Base-by-base conservation (phyloP, 2,329 filamentous ascomycete genomes). In the Beauveria sp. region DNA sequence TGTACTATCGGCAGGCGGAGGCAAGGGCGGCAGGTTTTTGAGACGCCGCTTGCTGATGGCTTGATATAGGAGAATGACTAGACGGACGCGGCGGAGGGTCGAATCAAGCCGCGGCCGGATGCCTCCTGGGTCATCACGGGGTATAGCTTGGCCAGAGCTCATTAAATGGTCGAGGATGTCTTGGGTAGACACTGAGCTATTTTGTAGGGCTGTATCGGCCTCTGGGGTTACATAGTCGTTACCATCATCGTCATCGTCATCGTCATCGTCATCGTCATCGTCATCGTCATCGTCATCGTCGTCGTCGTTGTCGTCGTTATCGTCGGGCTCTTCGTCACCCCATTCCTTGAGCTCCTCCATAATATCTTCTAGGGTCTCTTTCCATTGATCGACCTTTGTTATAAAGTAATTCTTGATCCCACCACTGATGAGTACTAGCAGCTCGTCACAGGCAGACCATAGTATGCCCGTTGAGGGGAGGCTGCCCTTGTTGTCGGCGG, bases 271-370 rank as follows among this genome's bases (percentile, higher is more conserved):
- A 16, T 82, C 81, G 1, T 85, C 86, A 0, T 85, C 85, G 3
- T 85, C 83, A n/a, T n/a, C n/a, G n/a, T n/a, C n/a, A n/a, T n/a
- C n/a, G n/a, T n/a, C n/a, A n/a, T n/a, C n/a, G n/a, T 77, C 72
- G 0, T 81, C 77, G 16, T 82, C 81, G 1, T 85, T 79, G 0
- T 81, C 77, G 16, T 82, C 81, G 1, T 85, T 86, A 0, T 85
- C 85, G 3, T 85, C 83, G 0, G 82, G 81, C 10, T 84, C 82
- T 67, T 91, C 88, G 1, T 91, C 89, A 22, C 87, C 86, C 91
- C 93, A 97, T 67, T 93, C 91, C 71, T 91, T 90, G 65, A 97
- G 73, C 75, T 97, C 93, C 64, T 90, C 85, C 66, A 96, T 83
- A 0, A 91, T 89, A 75, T 97, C 93, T 67, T 90, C 84, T 26